Conservation (phyloP, 1,139 yeast genomes). For the Geotrichum citri-aurantii region DNA sequence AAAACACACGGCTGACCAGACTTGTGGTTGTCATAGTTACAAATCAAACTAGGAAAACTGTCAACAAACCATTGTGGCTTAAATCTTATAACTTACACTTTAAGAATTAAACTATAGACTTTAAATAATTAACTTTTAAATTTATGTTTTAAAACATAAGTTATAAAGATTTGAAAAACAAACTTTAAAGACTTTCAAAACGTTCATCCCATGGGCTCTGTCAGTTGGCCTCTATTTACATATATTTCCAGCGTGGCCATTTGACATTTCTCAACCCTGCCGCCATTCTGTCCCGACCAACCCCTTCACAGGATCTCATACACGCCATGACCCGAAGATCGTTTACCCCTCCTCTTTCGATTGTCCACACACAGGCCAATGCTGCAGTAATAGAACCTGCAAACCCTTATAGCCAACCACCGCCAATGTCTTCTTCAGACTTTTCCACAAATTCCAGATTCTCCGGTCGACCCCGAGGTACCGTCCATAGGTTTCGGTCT, state of each 20-base stretch:
- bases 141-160: not conserved
- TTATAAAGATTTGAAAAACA: too few species aligned
- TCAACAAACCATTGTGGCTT: not conserved
- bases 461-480: constrained; percentile 14
- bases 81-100: too few species aligned
- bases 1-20: not conserved
- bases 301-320: not conserved
- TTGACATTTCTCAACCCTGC: not conserved
- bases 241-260: not conserved
- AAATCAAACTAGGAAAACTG: not conserved
- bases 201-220: not conserved
- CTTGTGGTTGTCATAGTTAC: not conserved
- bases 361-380: constrained; percentile 6
- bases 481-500: constrained; percentile 4
- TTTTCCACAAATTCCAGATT: constrained; percentile 4
- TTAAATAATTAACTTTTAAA: not conserved
- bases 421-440: not conserved
- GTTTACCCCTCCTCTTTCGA: constrained; percentile 8
- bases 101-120: too few species aligned
- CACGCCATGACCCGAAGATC: constrained; percentile 10
- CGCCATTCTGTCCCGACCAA: not conserved
- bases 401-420: not conserved
- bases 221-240: not conserved
- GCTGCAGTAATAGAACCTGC: not conserved
- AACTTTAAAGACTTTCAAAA: too few species aligned